Evolutionary conservation across 1,284 basidiomycete genomes (phyloP).

Genomic region (Ceratobasidium sp.): DNA sequence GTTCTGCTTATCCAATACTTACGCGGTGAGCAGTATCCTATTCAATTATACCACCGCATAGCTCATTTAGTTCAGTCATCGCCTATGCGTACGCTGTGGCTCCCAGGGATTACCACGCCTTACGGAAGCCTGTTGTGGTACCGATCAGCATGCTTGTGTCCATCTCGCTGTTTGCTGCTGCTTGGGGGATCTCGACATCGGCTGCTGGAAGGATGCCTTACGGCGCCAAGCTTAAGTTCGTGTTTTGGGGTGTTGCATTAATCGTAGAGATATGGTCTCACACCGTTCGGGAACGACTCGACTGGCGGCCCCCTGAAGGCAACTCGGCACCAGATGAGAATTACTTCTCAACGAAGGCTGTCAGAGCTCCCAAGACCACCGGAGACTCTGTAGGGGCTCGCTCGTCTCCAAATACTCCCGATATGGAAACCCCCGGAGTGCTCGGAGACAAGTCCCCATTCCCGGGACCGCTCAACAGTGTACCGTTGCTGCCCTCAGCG

Average conservation of each 20-base stretch:
- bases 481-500: too few species aligned
- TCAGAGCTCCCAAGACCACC: too few species aligned
- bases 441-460: too few species aligned
- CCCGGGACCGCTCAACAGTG: neutral
- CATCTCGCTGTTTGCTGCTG: neutral
- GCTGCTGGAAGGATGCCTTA: neutral
- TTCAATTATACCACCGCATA: neutral
- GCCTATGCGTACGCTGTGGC: too few species aligned
- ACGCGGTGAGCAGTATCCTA: neutral
- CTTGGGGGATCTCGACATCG: neutral
- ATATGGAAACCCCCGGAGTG: neutral
- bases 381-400: too few species aligned
- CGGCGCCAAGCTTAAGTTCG: slow-evolving; percentile 3
- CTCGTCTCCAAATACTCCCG: too few species aligned
- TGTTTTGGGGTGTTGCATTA: neutral
- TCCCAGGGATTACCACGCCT: neutral
- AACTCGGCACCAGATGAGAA: neutral
- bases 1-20: slow-evolving; percentile 15
- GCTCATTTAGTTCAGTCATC: too few species aligned
- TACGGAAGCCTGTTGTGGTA: neutral
- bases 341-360: too few species aligned
- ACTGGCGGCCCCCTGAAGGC: too few species aligned
- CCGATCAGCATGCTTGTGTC: neutral
- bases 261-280: neutral
- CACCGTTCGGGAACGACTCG: neutral